Conservation (phyloP, 163 green algal species). For the Scenedesmus sp. region DNA sequence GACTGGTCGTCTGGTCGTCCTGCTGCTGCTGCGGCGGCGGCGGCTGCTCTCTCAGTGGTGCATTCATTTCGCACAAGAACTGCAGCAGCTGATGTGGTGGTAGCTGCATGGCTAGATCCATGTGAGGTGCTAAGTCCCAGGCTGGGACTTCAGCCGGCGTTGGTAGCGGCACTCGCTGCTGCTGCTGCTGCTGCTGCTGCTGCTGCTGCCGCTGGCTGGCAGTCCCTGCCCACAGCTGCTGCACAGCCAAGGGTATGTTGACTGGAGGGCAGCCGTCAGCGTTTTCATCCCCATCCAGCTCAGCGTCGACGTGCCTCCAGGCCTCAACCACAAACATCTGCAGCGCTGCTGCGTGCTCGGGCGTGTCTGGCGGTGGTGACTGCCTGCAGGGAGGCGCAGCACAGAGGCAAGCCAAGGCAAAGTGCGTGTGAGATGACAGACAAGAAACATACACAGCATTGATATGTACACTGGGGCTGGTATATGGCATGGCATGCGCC, state of each 20-base stretch:
- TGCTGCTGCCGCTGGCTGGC: background rate
- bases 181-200: slow-evolving; percentile 21
- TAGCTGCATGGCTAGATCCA: slow-evolving; percentile 31
- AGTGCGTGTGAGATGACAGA: background rate
- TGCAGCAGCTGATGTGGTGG: slow-evolving; percentile 25
- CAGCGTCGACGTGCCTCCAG: background rate
- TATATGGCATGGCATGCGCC: too few relatives aligned
- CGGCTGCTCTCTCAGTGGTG: background rate
- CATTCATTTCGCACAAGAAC: background rate
- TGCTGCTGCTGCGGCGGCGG: slow-evolving; percentile 4
- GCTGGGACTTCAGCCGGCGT: background rate
- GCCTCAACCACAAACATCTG: slow-evolving; percentile 19
- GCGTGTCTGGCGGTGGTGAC: slow-evolving; percentile 14
- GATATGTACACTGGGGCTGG: too few relatives aligned
- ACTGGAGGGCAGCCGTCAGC: background rate
- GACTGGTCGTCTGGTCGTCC: background rate
- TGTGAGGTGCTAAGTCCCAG: background rate
- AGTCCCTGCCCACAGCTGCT: background rate
- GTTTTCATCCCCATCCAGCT: background rate
- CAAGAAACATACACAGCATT: too few relatives aligned
- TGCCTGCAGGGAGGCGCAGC: background rate
- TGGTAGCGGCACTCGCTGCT: background rate
- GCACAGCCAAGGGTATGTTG: too few relatives aligned
- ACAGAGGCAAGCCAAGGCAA: background rate
- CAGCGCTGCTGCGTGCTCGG: slow-evolving; percentile 38